Evolutionary conservation across 164 flowering plant species (phyloP).

Genomic region (Kalanchoe fedtschenkoi): DNA sequence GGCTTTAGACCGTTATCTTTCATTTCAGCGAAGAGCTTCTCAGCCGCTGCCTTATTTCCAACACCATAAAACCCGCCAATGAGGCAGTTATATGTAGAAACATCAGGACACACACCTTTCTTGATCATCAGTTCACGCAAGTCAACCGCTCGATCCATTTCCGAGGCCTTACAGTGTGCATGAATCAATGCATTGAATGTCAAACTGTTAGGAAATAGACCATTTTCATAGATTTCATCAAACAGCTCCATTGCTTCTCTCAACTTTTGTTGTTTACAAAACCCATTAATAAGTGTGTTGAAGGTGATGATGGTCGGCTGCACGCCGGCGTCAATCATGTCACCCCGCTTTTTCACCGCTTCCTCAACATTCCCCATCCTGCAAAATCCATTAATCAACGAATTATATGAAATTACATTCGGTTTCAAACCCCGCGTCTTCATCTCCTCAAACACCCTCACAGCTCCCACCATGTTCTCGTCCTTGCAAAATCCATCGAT

Average conservation of each 20-base stretch:
- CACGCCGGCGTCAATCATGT: constrained; percentile 32
- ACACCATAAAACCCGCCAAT: constrained; percentile 33
- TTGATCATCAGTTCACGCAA: constrained; percentile 27
- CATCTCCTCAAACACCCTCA: constrained; percentile 45
- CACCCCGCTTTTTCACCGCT: constrained; percentile 28
- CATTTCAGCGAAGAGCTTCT: constrained; percentile 29
- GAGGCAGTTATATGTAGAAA: constrained; percentile 49
- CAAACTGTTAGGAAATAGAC: constrained; percentile 24
- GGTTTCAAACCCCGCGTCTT: constrained; percentile 32
- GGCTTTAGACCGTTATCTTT: constrained; percentile 22
- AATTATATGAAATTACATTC: constrained; percentile 35
- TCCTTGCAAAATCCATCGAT: constrained; percentile 62
- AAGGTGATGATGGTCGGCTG: constrained; percentile 40
- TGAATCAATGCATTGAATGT: constrained; percentile 47
- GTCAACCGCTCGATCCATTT: constrained; percentile 32
- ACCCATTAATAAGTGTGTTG: constrained; percentile 42
- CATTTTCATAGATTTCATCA: constrained; percentile 22
- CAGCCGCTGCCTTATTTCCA: constrained; percentile 23
- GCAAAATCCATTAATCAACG: constrained; percentile 47
- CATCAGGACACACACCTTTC: constrained; percentile 22
- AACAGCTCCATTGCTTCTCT: constrained; percentile 36
- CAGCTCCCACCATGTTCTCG: constrained; percentile 31
- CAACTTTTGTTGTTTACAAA: constrained; percentile 31
- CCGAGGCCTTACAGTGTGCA: constrained; percentile 40
- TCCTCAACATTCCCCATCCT: constrained; percentile 29